Conservation (phyloP, 805 yeast genomes). For the Wickerhamiella siamensis region DNA sequence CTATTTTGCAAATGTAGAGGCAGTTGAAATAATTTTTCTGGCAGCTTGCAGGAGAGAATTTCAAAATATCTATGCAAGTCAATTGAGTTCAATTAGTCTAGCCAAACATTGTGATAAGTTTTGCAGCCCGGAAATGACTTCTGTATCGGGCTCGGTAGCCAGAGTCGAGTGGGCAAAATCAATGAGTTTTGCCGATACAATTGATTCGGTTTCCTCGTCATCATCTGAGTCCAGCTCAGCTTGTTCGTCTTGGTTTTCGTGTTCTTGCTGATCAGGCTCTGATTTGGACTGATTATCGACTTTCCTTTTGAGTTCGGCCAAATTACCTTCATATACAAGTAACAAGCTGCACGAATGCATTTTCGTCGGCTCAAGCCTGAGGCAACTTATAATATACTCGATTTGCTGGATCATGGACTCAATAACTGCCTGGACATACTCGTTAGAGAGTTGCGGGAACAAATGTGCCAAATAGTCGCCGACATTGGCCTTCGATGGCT, state of each 20-base stretch:
- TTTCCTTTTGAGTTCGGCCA: slow-evolving; percentile 34
- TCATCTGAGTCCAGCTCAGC: slow-evolving; percentile 20
- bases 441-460: slow-evolving; percentile 18
- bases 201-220: slow-evolving; percentile 14
- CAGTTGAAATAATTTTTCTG: no score
- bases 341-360: slow-evolving; percentile 30
- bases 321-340: slow-evolving; percentile 59
- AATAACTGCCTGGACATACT: slow-evolving; percentile 24
- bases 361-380: slow-evolving; percentile 31
- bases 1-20: no score
- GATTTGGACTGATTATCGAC: slow-evolving; percentile 26
- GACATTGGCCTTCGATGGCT: slow-evolving; percentile 30
- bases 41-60: no score
- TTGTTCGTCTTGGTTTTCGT: slow-evolving; percentile 14
- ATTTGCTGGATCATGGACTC: slow-evolving; percentile 42
- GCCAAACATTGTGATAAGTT: slow-evolving; percentile 13
- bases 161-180: slow-evolving; percentile 83
- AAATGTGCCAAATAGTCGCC: slow-evolving; percentile 36
- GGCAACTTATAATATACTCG: slow-evolving; percentile 48
- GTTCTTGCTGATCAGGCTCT: neutral
- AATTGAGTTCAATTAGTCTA: no score
- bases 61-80: no score
- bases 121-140: slow-evolving; percentile 54
- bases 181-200: slow-evolving; percentile 53
- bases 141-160: slow-evolving; percentile 53